Percentiles rank a stretch among this genome's conserved stretches.
Conservation (phyloP, 495 filamentous ascomycete genomes). For the Astrocystis sublimbata region DNA sequence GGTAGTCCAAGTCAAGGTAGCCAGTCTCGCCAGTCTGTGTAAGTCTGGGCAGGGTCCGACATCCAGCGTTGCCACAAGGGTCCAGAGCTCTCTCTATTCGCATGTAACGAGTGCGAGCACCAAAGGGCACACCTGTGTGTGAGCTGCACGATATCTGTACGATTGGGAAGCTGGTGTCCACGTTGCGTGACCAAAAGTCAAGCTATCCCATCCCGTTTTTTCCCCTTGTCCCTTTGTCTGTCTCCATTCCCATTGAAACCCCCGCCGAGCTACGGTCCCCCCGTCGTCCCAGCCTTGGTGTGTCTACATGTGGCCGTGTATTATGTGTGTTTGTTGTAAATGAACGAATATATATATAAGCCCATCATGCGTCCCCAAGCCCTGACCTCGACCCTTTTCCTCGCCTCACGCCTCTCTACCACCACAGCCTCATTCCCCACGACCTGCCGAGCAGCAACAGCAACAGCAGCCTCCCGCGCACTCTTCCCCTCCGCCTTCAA, state of each 20-base stretch:
- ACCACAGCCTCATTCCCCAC: slow-evolving; percentile 21
- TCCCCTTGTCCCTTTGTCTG: too few relatives aligned
- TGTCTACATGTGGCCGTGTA: background rate
- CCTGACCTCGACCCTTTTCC: slow-evolving; percentile 30
- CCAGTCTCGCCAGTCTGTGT: too few relatives aligned
- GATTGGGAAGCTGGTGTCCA: background rate
- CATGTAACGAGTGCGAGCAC: background rate
- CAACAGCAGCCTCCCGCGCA: too few relatives aligned
- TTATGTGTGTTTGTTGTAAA: background rate
- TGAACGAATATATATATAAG: slow-evolving; percentile 30
- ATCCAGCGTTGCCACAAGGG: too few relatives aligned
- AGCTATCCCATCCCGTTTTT: background rate
- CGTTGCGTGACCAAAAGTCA: background rate
- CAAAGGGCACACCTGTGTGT: background rate
- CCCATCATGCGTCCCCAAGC: slow-evolving; percentile 32
- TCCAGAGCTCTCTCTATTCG: too few relatives aligned
- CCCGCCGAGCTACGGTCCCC: background rate
- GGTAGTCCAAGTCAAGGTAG: too few relatives aligned
- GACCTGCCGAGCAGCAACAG: slow-evolving; percentile 18
- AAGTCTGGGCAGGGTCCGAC: too few relatives aligned
- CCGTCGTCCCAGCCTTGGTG: too few relatives aligned
- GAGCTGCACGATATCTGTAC: background rate
- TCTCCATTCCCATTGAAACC: background rate
- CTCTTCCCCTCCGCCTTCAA: background rate
- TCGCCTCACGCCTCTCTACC: slow-evolving; percentile 25